Base-by-base conservation (phyloP, 148 eudicot species). In the Rhododendron simsii region DNA sequence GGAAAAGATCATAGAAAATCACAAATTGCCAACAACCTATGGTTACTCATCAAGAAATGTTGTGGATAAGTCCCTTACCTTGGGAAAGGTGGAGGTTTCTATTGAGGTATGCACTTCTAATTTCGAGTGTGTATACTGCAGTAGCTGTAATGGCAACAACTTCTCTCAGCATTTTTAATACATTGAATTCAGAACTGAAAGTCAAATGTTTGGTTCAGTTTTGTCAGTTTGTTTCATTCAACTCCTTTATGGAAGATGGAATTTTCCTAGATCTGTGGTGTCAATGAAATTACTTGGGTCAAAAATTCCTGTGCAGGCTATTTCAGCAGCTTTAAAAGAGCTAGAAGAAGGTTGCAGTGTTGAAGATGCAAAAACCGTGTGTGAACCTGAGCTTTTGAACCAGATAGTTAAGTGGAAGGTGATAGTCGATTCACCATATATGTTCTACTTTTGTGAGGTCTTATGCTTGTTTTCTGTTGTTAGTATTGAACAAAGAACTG, bases 361-460 rank as follows among this genome's bases (percentile, higher is more conserved):
- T 85, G 93, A 92, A 89, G 96, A 93, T 84, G 95, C 96, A 83
- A 93, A 90, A 88, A 88, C 89, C 59, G 90, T 94, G 21, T 97
- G 98, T 88, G 95, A 89, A 86, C 95, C 95, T 71, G 87, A 84
- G 86, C 87, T 89, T 85, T 92, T 97, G 73, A 78, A 87, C 45
- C 93, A 95, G 91, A 84, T 93, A 81, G 30, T 50, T 81, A 94
- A 86, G 87, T 95, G 98, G 98, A 93, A 91, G 98, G 99, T 97
- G 87, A 55, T 67, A 84, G 67, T 59, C 16, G 41, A 67, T 39
- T 67, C 82, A 80, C 39, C 41, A 80, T 50, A 16, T 79, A 15
- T 47, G 37, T 75, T 30, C 18, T 41, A 33, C 39, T 6, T 28
- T 63, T 80, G 8, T 63, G 71, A 69, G 16, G 45, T 51, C 23